These are phyloP conservation scores for Ogataea angusta DNA, from an alignment of 805 yeast species.

Conservation along the genomic window DNA sequence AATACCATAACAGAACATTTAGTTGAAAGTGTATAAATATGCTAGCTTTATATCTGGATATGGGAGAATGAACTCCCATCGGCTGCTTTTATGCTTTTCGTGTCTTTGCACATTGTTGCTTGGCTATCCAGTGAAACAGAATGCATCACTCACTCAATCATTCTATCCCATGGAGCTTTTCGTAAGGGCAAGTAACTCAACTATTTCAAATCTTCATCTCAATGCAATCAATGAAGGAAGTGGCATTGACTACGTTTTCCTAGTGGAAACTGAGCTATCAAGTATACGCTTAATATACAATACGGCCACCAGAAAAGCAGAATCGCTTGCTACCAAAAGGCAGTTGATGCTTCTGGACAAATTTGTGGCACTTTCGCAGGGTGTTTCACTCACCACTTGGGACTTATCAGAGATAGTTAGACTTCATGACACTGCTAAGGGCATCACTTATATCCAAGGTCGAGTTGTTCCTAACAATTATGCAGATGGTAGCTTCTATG, in stretches of 20 bases:
- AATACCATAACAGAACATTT: slow-evolving; percentile 4
- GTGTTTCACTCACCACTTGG: slow-evolving; percentile 8
- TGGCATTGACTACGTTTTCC: slow-evolving; percentile 18
- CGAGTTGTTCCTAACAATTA: slow-evolving; percentile 9
- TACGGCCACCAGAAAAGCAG: slow-evolving; percentile 3
- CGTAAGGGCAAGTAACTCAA: slow-evolving; percentile 4
- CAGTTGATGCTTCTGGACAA: slow-evolving; percentile 13
- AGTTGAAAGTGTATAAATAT: not conserved
- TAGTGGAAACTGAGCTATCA: slow-evolving; percentile 11
- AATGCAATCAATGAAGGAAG: slow-evolving; percentile 19
- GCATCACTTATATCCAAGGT: slow-evolving; percentile 12
- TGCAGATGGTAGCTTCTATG: slow-evolving; percentile 29
- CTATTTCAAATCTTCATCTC: slow-evolving; percentile 5
- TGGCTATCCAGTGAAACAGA: not conserved
- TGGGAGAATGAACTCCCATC: not conserved
- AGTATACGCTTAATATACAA: slow-evolving; percentile 13
- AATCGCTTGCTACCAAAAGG: slow-evolving; percentile 9
- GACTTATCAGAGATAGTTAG: slow-evolving; percentile 6
- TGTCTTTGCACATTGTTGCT: not conserved
- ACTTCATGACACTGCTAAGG: slow-evolving; percentile 1
- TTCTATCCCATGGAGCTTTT: slow-evolving; percentile 9
- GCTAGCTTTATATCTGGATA: too few species aligned
- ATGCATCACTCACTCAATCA: not conserved
- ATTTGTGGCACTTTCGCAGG: slow-evolving; percentile 11
- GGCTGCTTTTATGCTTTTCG: not conserved